phyloP scores from a whole-genome alignment of 208 protist species.

The Leishmania amazonensis region DNA sequence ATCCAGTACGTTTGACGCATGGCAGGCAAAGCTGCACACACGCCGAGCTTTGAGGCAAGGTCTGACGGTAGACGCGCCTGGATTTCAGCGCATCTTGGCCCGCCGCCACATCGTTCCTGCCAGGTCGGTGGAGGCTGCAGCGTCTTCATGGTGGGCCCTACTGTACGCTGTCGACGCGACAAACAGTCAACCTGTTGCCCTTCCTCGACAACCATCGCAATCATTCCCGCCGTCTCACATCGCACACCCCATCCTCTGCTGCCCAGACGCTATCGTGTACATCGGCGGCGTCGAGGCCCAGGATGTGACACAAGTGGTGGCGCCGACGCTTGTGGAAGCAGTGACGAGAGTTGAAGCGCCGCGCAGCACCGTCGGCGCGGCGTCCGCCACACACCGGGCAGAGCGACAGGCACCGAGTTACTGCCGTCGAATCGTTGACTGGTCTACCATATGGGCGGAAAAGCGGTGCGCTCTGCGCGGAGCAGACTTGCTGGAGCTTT shows the following conservation, averaged over 20 bases:
- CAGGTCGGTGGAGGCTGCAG: too few relatives aligned
- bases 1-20: not conserved
- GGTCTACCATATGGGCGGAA: constrained; percentile 7
- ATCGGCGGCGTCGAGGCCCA: constrained; percentile 62
- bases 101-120: not conserved
- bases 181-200: not conserved
- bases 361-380: constrained; percentile 10
- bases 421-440: constrained; percentile 17
- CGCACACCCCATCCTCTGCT: not conserved
- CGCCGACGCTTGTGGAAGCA: constrained; percentile 37
- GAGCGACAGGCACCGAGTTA: constrained; percentile 26
- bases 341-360: constrained; percentile 15
- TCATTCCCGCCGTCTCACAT: not conserved
- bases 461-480: constrained; percentile 34
- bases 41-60: not conserved
- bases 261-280: constrained; percentile 63
- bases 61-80: not conserved
- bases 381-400: constrained; percentile 1
- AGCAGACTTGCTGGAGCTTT: constrained; percentile 62
- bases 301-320: constrained; percentile 49
- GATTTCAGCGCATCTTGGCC: not conserved
- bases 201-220: not conserved
- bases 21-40: not conserved
- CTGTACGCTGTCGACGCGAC: not conserved
- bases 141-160: not conserved